Evolutionary conservation across 2,329 filamentous ascomycete species (phyloP).

Genomic region (Xylariaceae sp.): DNA sequence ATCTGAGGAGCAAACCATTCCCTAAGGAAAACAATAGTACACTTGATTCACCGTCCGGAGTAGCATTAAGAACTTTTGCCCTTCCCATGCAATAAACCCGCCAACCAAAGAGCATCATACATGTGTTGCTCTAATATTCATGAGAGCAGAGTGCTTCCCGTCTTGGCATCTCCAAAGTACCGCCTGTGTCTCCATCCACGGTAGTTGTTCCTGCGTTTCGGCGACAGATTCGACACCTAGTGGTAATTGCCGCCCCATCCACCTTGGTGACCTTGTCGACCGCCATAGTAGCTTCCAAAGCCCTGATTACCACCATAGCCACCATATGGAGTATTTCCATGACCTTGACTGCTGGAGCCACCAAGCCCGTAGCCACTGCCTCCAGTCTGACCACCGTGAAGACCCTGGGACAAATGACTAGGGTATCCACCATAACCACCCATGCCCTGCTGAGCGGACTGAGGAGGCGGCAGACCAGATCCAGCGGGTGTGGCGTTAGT

Average conservation of each 20-base stretch:
- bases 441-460: constrained; percentile 61
- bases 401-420: constrained; percentile 58
- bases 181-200: constrained; percentile 27
- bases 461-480: constrained; percentile 61
- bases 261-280: constrained; percentile 55
- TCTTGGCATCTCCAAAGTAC: constrained; percentile 20
- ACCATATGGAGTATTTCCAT: constrained; percentile 62
- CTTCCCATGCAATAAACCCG: constrained; percentile 37
- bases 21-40: constrained; percentile 43
- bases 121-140: constrained; percentile 31
- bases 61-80: constrained; percentile 40
- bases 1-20: constrained; percentile 35
- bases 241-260: constrained; percentile 69
- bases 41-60: constrained; percentile 37
- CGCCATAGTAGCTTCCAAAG: constrained; percentile 57
- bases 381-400: constrained; percentile 57
- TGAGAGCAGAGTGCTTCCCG: constrained; percentile 32
- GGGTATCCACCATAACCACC: constrained; percentile 63
- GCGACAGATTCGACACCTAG: constrained; percentile 35
- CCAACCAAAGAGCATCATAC: constrained; percentile 35
- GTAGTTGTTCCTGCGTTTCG: constrained; percentile 27
- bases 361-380: constrained; percentile 61
- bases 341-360: constrained; percentile 56
- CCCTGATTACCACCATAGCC: constrained; percentile 57
- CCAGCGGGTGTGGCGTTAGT: constrained; percentile 60